A percentile compares a stretch with the other conserved stretches of the same genome.
Evolutionary conservation across 2,329 filamentous ascomycete genomes (phyloP).

Genomic region (Hymenoscyphus infarciens): DNA sequence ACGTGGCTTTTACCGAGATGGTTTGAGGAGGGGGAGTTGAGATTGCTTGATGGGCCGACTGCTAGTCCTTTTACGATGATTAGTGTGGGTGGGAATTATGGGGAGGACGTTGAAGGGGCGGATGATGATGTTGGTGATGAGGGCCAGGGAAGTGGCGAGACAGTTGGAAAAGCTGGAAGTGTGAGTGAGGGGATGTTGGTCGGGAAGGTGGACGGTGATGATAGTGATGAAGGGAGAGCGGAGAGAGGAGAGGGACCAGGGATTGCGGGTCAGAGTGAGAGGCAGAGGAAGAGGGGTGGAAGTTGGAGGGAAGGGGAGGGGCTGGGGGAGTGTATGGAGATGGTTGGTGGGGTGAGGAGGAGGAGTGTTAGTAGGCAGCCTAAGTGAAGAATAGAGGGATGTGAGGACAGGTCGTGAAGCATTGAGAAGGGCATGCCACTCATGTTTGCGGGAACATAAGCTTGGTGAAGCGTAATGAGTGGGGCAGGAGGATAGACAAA

Average conservation of each 20-base stretch:
- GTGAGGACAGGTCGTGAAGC: neutral
- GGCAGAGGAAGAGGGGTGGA: constrained; percentile 19
- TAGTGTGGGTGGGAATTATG: constrained; percentile 32
- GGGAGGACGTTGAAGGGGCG: constrained; percentile 13
- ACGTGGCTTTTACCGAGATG: constrained; percentile 40
- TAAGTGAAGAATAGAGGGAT: neutral
- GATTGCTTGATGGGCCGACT: constrained; percentile 60
- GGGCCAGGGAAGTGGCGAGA: neutral
- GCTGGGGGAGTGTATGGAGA: constrained; percentile 29
- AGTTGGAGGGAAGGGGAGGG: constrained; percentile 17
- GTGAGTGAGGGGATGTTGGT: constrained; percentile 19
- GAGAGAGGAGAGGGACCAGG: constrained; percentile 26
- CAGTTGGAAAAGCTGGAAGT: constrained; percentile 15
- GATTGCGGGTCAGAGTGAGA: constrained; percentile 15
- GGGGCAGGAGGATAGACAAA: too few species aligned
- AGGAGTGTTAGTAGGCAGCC: constrained; percentile 29
- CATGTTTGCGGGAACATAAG: too few species aligned
- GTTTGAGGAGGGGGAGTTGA: constrained; percentile 30
- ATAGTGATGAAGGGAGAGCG: constrained; percentile 27
- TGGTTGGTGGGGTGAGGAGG: constrained; percentile 24
- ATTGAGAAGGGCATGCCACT: too few species aligned
- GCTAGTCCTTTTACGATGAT: constrained; percentile 44
- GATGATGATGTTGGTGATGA: neutral
- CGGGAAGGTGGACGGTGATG: constrained; percentile 16
- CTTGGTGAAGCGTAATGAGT: too few species aligned